These are phyloP conservation scores for Litchi chinensis DNA, from an alignment of 345 rosid genomes.

Conservation along the genomic window DNA sequence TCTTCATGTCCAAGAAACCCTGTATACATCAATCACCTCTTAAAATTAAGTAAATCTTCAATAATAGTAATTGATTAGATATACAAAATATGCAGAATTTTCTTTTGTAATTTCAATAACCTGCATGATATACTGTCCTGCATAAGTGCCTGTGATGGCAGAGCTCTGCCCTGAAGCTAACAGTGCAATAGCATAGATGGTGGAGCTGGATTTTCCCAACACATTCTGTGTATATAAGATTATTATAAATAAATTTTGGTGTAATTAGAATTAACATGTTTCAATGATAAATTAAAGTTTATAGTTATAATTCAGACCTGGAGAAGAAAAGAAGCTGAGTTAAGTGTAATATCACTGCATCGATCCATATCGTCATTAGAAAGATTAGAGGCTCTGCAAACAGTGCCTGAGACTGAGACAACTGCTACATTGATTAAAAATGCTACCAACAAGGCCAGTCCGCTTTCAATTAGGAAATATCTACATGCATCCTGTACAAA, in stretches of 20 bases:
- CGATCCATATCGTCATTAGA: conserved; percentile 30
- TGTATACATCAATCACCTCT: neutral
- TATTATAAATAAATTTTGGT: neutral
- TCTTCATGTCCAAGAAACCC: conserved; percentile 69
- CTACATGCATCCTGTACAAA: conserved; percentile 43
- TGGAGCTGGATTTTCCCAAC: conserved; percentile 59
- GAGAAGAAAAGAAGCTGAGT: conserved; percentile 80
- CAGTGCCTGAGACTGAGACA: conserved; percentile 56
- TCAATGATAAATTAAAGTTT: neutral
- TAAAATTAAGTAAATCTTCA: neutral
- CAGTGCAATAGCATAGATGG: conserved; percentile 57
- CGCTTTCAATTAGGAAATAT: conserved; percentile 64
- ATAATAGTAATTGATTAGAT: too few species aligned
- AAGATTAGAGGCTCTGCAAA: conserved; percentile 41
- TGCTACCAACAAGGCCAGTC: conserved; percentile 63
- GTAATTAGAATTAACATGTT: neutral
- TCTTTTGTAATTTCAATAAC: conserved; percentile 10
- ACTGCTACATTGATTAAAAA: conserved; percentile 63
- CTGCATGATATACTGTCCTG: conserved; percentile 75
- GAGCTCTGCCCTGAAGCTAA: conserved; percentile 80
- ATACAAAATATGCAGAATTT: neutral
- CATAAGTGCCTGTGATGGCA: conserved; percentile 69
- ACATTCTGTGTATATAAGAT: conserved; percentile 49
- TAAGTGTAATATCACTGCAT: conserved; percentile 56
- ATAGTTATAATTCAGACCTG: conserved; percentile 31